A percentile compares a stretch with the other conserved stretches of the same genome.
phyloP scores from a whole-genome alignment of 2,329 filamentous ascomycete species.

The Penicillium brasilianum region DNA sequence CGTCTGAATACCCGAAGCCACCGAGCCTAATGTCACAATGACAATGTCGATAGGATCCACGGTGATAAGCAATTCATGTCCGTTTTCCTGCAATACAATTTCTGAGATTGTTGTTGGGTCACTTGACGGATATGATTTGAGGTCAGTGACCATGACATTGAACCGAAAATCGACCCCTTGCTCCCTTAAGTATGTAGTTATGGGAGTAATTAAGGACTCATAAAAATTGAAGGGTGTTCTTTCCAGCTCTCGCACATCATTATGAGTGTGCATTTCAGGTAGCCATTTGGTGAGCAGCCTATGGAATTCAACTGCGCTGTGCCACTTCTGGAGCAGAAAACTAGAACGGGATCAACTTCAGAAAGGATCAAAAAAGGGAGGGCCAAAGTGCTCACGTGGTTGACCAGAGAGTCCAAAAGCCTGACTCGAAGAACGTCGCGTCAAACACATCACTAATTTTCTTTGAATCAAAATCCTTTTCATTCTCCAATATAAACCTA shows the following conservation, averaged over 20 bases:
- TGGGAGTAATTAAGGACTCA: constrained; percentile 30
- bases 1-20: constrained; percentile 1
- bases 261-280: constrained; percentile 26
- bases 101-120: constrained; percentile 38
- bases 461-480: constrained; percentile 33
- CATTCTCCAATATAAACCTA: constrained; percentile 26
- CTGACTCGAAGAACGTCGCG: constrained; percentile 26
- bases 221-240: constrained; percentile 34
- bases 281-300: constrained; percentile 3
- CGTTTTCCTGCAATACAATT: constrained; percentile 33
- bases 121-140: constrained; percentile 27
- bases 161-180: constrained; percentile 37
- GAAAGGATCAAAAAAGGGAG: neutral
- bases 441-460: constrained; percentile 32
- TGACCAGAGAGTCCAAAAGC: constrained; percentile 7
- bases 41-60: constrained; percentile 43
- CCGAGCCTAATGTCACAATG: constrained; percentile 29
- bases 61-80: constrained; percentile 29
- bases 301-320: constrained; percentile 7
- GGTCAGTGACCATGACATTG: constrained; percentile 28
- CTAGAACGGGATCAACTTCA: neutral
- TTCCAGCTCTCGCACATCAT: constrained; percentile 28
- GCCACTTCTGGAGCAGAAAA: constrained; percentile 4
- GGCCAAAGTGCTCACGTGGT: neutral
- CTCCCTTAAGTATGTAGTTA: constrained; percentile 22